Base-by-base conservation (phyloP, 257 asterid species). In the Solanum bulbocastanum region DNA sequence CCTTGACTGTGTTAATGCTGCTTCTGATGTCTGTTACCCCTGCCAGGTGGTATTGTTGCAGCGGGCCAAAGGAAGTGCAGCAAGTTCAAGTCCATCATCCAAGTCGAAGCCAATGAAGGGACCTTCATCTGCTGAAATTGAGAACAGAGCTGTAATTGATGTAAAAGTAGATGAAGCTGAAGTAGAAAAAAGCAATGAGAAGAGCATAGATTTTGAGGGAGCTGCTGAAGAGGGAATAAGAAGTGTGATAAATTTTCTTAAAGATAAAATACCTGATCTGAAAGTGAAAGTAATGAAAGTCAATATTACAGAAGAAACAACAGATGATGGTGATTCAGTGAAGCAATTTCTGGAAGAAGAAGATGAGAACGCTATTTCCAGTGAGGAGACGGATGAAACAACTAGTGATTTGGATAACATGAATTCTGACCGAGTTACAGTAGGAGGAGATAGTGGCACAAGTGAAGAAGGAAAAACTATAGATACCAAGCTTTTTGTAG, bases 151-250 rank as follows among this genome's bases (percentile, higher is more conserved):
- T 40, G 92, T 93, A 30, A 93, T 92, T 89, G 99, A 95, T 89
- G 94, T 90, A 88, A 92, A 93, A 90, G 91, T 90, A 25, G 94
- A 93, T 87, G 95, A 92, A 82, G 90, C 87, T 69, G 96, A 95
- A 93, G 89, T 92, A 42, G 96, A 93, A 84, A 96, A 92, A 85
- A 88, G 88, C 5, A 94, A 95, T 87, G 93, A 89, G 37, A 94
- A 93, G 92, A 93, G 93, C 89, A 89, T 93, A 20, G 97, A 94
- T 89, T 88, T 93, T 88, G 98, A 95, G 92, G 98, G 91, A 89
- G 97, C 93, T 89, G 94, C 98, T 71, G 98, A 94, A 90, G 98
- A 97, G 89, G 98, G 98, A 89, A 92, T 96, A 89, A 94, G 93
- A 86, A 94, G 94, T 52, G 97, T 96, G 75, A 91, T 96, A 86